phyloP scores from a whole-genome alignment of 192 early-diverging fungal species.

The Fimicolochytrium jonesii region DNA sequence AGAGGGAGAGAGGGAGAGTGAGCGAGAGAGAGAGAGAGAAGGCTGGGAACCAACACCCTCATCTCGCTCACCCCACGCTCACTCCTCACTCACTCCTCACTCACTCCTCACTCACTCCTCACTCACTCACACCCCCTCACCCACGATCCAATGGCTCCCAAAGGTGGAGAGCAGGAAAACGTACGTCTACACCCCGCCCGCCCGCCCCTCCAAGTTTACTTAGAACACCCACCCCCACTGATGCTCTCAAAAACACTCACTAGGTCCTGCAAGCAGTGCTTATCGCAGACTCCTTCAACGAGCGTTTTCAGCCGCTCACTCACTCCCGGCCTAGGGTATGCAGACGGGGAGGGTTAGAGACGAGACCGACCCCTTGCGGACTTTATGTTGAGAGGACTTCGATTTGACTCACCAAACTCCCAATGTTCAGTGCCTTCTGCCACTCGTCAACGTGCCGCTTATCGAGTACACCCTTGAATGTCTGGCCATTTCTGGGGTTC shows the following conservation, averaged over 20 bases:
- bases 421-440: constrained; percentile 71
- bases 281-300: constrained; percentile 82
- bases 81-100: no score
- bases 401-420: neutral
- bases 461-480: constrained; percentile 96
- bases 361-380: neutral
- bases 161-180: neutral
- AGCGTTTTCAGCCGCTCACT: constrained; percentile 84
- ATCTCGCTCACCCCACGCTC: no score
- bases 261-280: constrained; percentile 81
- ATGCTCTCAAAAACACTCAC: no score
- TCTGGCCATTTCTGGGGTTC: constrained; percentile 78
- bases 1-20: no score
- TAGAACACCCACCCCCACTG: no score
- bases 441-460: constrained; percentile 91
- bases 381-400: neutral
- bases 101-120: neutral
- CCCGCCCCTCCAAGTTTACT: no score
- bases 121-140: neutral
- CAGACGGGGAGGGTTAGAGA: no score
- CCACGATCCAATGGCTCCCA: neutral
- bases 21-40: no score
- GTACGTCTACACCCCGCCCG: no score
- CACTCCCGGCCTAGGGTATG: constrained; percentile 73
- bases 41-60: no score